phyloP scores from a whole-genome alignment of 1,284 basidiomycete genomes.

The Naganishia liquefaciens region DNA sequence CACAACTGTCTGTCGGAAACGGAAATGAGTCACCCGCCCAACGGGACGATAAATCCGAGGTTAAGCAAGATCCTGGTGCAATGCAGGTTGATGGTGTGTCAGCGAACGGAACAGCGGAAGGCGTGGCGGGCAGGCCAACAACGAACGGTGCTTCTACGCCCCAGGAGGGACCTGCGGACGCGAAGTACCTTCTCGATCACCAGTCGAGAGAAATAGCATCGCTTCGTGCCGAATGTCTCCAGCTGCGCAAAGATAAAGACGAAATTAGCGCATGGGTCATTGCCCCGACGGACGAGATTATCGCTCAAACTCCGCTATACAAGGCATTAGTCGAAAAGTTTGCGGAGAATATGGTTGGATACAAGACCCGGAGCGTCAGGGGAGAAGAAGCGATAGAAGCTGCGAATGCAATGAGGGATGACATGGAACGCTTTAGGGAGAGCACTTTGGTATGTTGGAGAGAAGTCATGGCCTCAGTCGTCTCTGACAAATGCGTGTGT shows the following conservation, averaged over 20 bases:
- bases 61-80: conserved; percentile 2
- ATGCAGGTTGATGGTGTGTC: conserved; percentile 3
- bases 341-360: conserved; percentile 24
- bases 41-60: conserved; percentile 6
- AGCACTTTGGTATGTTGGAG: conserved; percentile 6
- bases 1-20: background rate
- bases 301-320: conserved; percentile 25
- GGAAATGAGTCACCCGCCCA: conserved; percentile 3
- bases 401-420: conserved; percentile 19
- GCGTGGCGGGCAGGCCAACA: background rate
- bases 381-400: conserved; percentile 25
- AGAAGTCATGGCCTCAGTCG: background rate
- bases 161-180: background rate
- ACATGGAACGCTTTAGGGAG: conserved; percentile 22
- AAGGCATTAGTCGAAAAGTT: conserved; percentile 24
- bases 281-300: conserved; percentile 25
- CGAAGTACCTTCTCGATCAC: conserved; percentile 18
- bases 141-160: background rate
- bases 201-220: conserved; percentile 18
- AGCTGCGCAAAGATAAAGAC: conserved; percentile 18
- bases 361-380: conserved; percentile 15
- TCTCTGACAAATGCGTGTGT: background rate
- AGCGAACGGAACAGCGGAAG: conserved; percentile 7
- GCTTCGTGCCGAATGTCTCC: conserved; percentile 23
- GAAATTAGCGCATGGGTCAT: conserved; percentile 25